Evolutionary conservation across 768 basidiomycete species (phyloP).

Genomic region (Tricholoma hemisulphureum): DNA sequence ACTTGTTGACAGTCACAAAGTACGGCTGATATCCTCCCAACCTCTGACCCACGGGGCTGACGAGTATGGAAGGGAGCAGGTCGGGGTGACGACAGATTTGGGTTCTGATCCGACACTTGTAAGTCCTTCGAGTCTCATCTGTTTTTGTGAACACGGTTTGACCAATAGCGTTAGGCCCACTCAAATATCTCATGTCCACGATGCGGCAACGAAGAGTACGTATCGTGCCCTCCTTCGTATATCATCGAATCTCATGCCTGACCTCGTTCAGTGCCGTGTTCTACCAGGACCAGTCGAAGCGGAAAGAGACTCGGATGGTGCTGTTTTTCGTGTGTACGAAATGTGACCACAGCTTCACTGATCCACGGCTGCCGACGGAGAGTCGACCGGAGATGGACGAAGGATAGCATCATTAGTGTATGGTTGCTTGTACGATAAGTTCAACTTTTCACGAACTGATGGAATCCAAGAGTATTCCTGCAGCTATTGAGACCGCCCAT

Average conservation of each 20-base stretch:
- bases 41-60: slow-evolving; percentile 19
- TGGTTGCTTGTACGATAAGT: slow-evolving; percentile 12
- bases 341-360: slow-evolving; percentile 73
- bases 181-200: slow-evolving; percentile 80
- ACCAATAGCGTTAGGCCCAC: slow-evolving; percentile 56
- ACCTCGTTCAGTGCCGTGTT: slow-evolving; percentile 73
- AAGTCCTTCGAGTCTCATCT: slow-evolving; percentile 17
- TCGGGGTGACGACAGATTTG: slow-evolving; percentile 86
- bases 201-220: slow-evolving; percentile 82
- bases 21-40: slow-evolving; percentile 33
- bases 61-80: slow-evolving; percentile 68
- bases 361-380: slow-evolving; percentile 59
- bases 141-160: background rate
- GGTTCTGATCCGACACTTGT: slow-evolving; percentile 89
- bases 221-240: slow-evolving; percentile 8
- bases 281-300: slow-evolving; percentile 96
- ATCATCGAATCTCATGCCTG: background rate
- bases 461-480: no score
- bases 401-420: slow-evolving; percentile 11
- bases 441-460: no score
- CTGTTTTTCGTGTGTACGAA: slow-evolving; percentile 88
- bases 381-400: slow-evolving; percentile 33
- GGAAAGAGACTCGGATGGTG: slow-evolving; percentile 94
- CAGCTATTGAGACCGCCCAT: no score
- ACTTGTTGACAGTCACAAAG: slow-evolving; percentile 92